A percentile compares a stretch with the other conserved stretches of the same genome.
Conservation (phyloP, 179 eudicot genomes). For the Sideroxylon spinosum region DNA sequence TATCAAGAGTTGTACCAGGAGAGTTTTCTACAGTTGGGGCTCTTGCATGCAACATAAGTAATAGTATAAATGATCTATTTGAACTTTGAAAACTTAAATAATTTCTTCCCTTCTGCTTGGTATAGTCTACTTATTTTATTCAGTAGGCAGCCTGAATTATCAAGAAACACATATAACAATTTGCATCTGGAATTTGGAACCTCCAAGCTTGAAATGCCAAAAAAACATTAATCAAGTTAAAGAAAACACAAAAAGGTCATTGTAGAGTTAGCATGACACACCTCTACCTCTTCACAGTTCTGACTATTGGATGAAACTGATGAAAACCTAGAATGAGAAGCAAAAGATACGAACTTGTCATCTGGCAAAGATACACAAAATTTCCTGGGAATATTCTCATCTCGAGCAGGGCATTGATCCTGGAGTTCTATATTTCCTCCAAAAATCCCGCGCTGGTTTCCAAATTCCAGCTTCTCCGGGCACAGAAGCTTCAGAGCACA, state of each 20-base stretch:
- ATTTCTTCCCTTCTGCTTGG: neutral
- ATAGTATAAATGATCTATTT: neutral
- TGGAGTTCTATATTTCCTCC: slow-evolving; percentile 15
- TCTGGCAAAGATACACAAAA: neutral
- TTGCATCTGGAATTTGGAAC: neutral
- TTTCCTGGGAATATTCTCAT: slow-evolving; percentile 12
- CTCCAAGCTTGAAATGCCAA: neutral
- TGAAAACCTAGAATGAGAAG: slow-evolving; percentile 17
- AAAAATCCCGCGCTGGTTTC: slow-evolving; percentile 8
- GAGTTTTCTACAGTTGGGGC: too few species aligned
- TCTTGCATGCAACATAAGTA: neutral
- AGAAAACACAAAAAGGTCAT: neutral
- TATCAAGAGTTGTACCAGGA: too few species aligned
- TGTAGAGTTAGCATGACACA: slow-evolving; percentile 7
- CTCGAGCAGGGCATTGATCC: slow-evolving; percentile 34
- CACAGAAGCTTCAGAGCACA: slow-evolving; percentile 25
- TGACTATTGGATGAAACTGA: slow-evolving; percentile 6
- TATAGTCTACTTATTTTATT: neutral
- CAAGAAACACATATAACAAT: neutral
- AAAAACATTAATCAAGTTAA: neutral
- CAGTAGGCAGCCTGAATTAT: neutral
- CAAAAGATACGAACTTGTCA: slow-evolving; percentile 10
- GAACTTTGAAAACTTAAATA: neutral
- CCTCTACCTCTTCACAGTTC: slow-evolving; percentile 21
- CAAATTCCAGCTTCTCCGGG: slow-evolving; percentile 16